Evolutionary conservation across 2,329 filamentous ascomycete genomes (phyloP).

Genomic region (Pyrenophora teres): DNA sequence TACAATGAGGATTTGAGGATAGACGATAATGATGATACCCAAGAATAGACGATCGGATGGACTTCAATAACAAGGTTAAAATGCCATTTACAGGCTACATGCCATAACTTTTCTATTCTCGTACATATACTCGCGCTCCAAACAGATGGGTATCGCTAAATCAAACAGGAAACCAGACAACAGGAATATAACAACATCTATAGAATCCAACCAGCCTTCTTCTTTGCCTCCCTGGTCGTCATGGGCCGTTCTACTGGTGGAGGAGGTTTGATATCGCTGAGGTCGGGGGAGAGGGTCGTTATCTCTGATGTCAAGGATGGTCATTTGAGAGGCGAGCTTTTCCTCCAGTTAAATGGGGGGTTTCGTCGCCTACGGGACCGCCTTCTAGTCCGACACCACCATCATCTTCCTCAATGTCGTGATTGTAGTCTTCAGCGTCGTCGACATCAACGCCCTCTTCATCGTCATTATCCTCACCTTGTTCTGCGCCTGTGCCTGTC

Average conservation of each 20-base stretch:
- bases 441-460: conserved; percentile 12
- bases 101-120: no score
- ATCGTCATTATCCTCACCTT: conserved; percentile 25
- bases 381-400: conserved; percentile 7
- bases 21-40: no score
- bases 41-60: no score
- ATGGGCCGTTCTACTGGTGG: conserved; percentile 26
- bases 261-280: conserved; percentile 36
- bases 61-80: no score
- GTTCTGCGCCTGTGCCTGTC: conserved; percentile 31
- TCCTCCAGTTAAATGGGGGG: neutral
- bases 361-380: conserved; percentile 5
- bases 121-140: no score
- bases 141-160: no score
- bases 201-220: conserved; percentile 44
- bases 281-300: conserved; percentile 42
- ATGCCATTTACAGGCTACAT: no score
- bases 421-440: neutral
- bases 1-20: no score
- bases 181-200: conserved; percentile 4
- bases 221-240: conserved; percentile 44
- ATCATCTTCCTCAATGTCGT: neutral
- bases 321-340: conserved; percentile 38
- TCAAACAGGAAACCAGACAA: no score
- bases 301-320: conserved; percentile 45